These are phyloP conservation scores for Cynara cardunculus DNA, from an alignment of 129 eudicot genomes.

Conservation along the genomic window DNA sequence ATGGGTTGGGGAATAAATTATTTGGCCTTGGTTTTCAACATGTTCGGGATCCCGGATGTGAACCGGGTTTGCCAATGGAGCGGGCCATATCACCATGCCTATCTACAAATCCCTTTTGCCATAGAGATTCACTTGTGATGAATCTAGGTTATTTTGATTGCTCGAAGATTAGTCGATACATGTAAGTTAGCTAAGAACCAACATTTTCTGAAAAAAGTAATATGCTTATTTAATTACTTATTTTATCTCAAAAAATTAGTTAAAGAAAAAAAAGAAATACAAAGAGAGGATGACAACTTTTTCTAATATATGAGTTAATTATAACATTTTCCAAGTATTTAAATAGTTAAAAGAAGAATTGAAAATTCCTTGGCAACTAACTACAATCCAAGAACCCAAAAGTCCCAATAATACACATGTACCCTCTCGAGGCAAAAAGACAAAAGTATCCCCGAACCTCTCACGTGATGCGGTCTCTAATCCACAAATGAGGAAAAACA, in stretches of 20 bases:
- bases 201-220: background rate
- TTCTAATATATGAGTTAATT: background rate
- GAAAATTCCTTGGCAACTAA: slow-evolving; percentile 24
- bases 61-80: no score
- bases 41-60: no score
- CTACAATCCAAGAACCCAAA: slow-evolving; percentile 26
- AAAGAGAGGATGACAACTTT: background rate
- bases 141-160: no score
- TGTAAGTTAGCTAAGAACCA: no score
- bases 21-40: no score
- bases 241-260: background rate
- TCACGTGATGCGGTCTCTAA: slow-evolving; percentile 55
- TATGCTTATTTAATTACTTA: background rate
- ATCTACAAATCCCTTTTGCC: no score
- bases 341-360: background rate
- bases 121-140: no score
- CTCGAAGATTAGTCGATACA: no score
- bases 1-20: no score
- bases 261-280: background rate
- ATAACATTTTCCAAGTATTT: background rate
- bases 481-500: slow-evolving; percentile 4
- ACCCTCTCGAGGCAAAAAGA: slow-evolving; percentile 32
- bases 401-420: slow-evolving; percentile 15
- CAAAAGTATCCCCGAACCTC: slow-evolving; percentile 52
- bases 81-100: no score